These are phyloP conservation scores for Ambrosia trifida DNA, from an alignment of 129 eudicot genomes.

Conservation along the genomic window DNA sequence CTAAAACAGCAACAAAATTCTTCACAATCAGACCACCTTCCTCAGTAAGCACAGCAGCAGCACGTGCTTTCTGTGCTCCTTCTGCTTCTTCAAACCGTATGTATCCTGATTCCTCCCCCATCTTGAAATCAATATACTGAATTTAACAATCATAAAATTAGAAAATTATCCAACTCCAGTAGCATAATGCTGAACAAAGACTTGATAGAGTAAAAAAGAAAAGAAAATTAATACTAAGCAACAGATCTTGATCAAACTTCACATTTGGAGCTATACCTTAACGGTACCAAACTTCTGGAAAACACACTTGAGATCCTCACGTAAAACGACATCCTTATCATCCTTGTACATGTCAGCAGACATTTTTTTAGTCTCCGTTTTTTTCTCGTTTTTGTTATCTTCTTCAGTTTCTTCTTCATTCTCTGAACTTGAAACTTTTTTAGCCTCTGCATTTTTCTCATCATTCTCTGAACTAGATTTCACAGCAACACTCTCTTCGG, in stretches of 20 bases:
- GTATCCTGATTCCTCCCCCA: slow-evolving; percentile 84
- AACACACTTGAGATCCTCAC: slow-evolving; percentile 81
- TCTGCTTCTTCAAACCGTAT: slow-evolving; percentile 83
- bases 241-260: background rate
- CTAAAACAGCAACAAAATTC: slow-evolving; percentile 73
- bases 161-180: slow-evolving; percentile 6
- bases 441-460: slow-evolving; percentile 31
- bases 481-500: slow-evolving; percentile 37
- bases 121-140: slow-evolving; percentile 79
- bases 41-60: slow-evolving; percentile 87
- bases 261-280: slow-evolving; percentile 52
- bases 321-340: slow-evolving; percentile 68
- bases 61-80: slow-evolving; percentile 86
- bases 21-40: slow-evolving; percentile 90
- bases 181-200: background rate
- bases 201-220: background rate
- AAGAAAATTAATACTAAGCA: background rate
- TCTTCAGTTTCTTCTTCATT: slow-evolving; percentile 38
- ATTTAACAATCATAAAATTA: slow-evolving; percentile 5
- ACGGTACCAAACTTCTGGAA: slow-evolving; percentile 80
- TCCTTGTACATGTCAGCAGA: slow-evolving; percentile 57
- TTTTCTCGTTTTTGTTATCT: slow-evolving; percentile 37
- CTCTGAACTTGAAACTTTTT: slow-evolving; percentile 21
- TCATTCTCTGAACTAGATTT: slow-evolving; percentile 45
- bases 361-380: slow-evolving; percentile 31